Percentiles rank a stretch among this genome's conserved stretches.
Conservation (phyloP, 139 green algal genomes). For the Deuterostichococcus epilithicus region DNA sequence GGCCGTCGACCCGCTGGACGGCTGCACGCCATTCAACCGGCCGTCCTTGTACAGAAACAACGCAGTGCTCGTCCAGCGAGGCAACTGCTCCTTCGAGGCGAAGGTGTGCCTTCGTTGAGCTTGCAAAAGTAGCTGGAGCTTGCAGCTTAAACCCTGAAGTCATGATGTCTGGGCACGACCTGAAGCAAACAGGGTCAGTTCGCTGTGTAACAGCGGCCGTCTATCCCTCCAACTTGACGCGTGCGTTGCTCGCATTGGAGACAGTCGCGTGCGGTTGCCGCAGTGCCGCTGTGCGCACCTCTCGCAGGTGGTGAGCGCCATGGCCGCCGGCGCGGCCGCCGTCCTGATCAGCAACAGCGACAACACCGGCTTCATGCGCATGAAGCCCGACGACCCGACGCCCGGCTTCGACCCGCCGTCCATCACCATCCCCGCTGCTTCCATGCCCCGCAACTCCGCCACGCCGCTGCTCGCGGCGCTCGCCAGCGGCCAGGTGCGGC, state of each 20-base stretch:
- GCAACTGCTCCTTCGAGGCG: constrained; percentile 60
- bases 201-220: no score
- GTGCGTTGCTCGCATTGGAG: no score
- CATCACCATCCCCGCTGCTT: constrained; percentile 38
- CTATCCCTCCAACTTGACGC: no score
- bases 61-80: constrained; percentile 58
- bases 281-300: not conserved
- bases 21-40: constrained; percentile 32
- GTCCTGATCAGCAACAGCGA: constrained; percentile 71
- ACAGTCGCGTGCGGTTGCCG: no score
- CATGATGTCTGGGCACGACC: no score
- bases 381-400: constrained; percentile 25
- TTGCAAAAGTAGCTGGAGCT: no score
- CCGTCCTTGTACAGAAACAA: constrained; percentile 20
- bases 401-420: not conserved
- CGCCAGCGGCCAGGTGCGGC: not conserved
- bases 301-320: constrained; percentile 33
- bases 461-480: constrained; percentile 20
- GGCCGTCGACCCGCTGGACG: constrained; percentile 24
- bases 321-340: constrained; percentile 55
- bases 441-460: constrained; percentile 31
- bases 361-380: constrained; percentile 47
- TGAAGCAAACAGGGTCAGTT: no score
- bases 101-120: constrained; percentile 46
- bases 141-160: no score